Percentiles rank a stretch among this genome's conserved stretches.
These are phyloP conservation scores for Xylaria castorea DNA, from an alignment of 495 filamentous ascomycete species.

Conservation along the genomic window DNA sequence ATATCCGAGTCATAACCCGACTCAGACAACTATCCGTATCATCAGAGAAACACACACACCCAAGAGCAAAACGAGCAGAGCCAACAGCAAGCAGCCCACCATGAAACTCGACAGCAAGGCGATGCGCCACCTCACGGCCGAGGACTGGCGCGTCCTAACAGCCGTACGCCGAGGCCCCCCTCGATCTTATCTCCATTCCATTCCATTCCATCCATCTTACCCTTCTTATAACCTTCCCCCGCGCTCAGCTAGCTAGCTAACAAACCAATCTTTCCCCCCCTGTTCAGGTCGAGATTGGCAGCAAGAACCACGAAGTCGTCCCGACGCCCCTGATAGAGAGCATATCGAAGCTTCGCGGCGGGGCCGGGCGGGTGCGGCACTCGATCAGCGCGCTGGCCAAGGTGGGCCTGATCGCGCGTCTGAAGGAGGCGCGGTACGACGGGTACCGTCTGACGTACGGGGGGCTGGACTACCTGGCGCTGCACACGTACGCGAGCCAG, in stretches of 20 bases:
- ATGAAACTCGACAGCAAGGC: slow-evolving; percentile 96
- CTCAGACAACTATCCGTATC: background rate
- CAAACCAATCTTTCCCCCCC: slow-evolving; percentile 1
- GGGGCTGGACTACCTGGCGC: slow-evolving; percentile 92
- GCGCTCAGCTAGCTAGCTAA: slow-evolving; percentile 3
- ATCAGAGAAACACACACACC: background rate
- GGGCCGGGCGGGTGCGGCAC: slow-evolving; percentile 78
- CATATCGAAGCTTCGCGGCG: slow-evolving; percentile 79
- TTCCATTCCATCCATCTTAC: background rate
- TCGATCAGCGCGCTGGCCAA: slow-evolving; percentile 91
- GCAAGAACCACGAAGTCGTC: slow-evolving; percentile 95
- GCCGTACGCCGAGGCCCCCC: slow-evolving; percentile 67
- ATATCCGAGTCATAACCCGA: background rate
- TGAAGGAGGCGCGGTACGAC: slow-evolving; percentile 97
- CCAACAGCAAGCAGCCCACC: slow-evolving; percentile 31
- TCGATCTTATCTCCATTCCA: background rate
- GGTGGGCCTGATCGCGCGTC: slow-evolving; percentile 85
- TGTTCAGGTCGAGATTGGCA: slow-evolving; percentile 84
- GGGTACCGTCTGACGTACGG: slow-evolving; percentile 97
- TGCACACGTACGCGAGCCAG: slow-evolving; percentile 83
- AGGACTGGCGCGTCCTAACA: slow-evolving; percentile 95
- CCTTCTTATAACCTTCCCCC: background rate
- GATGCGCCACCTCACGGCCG: slow-evolving; percentile 86
- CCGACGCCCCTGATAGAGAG: slow-evolving; percentile 87
- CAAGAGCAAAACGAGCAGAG: background rate